Evolutionary conservation across 108 stramenopile species (phyloP), one percentile per base, ranked within the genome.

Genomic region (Pinguiococcus pyrenoidosus): DNA sequence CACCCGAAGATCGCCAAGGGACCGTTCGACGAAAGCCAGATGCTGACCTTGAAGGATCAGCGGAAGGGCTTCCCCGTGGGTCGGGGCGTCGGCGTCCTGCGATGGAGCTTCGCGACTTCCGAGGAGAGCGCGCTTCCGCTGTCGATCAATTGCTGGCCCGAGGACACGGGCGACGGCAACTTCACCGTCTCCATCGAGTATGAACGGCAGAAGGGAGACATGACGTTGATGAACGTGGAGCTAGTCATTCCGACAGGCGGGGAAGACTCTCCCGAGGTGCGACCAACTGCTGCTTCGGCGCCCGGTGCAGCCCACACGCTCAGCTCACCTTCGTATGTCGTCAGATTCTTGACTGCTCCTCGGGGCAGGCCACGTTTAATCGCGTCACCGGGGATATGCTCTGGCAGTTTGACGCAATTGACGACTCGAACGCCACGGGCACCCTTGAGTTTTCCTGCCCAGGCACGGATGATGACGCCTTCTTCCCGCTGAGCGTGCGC

Each of bases 1-100:
- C 95, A 96, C 72, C 95, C 95, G 44, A 96, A 96, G 81, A 83
- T 96, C 16, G 78, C 87, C 76, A 89, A 90, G 77, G 81, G 77
- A 54, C 52, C 22, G 9, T 96, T 86, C 68, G 94, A 96, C 69
- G 28, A 59, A 3, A 47, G 69, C 51, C 60, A 64, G 34, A 82
- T 86, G n/a, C 47, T 85, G 32, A 74, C 86, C 34, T 48, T 77
- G 40, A 89, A 92, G 69, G 92, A 91, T 67, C 81, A 81, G 22
- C 85, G 79, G 10, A 91, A 90, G 46, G 86, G 83, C 43, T 91
- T 92, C 57, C 95, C 90, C 18, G 66, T 89, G 56, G 81, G 73
- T 21, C 79, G 89, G 38, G 72, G 83, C 24, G 89, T 96, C 16
- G 89, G 90, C 28, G 76, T 96, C 37, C 59, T 96, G 44, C 80